Base-by-base conservation (phyloP, 129 eudicot species). In the Centrapalus pauciflorus region DNA sequence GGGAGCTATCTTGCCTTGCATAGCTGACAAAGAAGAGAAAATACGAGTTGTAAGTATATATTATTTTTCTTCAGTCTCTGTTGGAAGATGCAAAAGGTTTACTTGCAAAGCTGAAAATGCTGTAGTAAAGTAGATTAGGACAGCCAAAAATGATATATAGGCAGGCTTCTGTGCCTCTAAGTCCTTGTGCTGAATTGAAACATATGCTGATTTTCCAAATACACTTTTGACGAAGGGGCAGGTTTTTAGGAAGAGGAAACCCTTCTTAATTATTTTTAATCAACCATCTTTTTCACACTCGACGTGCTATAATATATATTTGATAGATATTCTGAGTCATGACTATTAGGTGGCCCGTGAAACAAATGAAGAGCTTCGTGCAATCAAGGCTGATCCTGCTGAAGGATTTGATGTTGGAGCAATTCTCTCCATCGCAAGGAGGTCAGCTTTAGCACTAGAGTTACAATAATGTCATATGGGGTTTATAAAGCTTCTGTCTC, bases 371-470 rank as follows among this genome's bases (percentile, higher is more conserved):
- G 95, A 91, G 74, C 96, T 91, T 77, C 94, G 88, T 20, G 81
- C 75, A 26, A 83, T 88, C 64, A 72, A 87, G 75, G 90, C 96
- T 69, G 85, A 77, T 57, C 96, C 95, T 60, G 78, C 88, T 43
- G 98, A 87, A 79, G 98, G 98, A 34, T 91, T 91, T 83, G 98
- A 83, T 72, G 96, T 91, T 23, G 94, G 96, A 64, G 86, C 96
- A 35, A 83, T 88, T 55, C 95, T 91, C 67, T 70, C 87, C 19
- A 81, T 90, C 76, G 90, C 95, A 17, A 82, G 77, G 69, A 82
- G 89, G 92, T 77, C 20, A 66, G 30, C 33, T 48, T 77, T 41
- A 77, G 63, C 51, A 68, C 41, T 76, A 37, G 33, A 5, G 11
- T 69, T 60, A 21, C 51, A 54, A 27, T 27, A 20, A 57, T 32